Evolutionary conservation across 202 grass and related monocot genomes (phyloP).

Genomic region (Musa balbisiana): DNA sequence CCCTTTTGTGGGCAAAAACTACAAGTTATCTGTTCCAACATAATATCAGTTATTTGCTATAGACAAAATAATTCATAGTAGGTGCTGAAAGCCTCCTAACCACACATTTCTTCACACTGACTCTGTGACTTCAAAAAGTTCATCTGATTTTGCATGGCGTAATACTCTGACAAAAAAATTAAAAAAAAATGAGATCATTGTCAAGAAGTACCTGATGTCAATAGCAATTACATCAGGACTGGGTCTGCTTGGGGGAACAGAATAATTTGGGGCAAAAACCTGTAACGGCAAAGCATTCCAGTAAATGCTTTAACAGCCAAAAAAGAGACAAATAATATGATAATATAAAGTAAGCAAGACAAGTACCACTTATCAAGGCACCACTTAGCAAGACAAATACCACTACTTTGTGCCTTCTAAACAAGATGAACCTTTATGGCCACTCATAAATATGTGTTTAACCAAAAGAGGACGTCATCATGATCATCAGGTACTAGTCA

Average conservation of each 20-base stretch:
- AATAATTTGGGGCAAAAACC: slow-evolving; percentile 18
- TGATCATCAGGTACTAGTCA: not conserved
- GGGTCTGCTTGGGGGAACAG: not conserved
- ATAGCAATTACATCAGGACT: not conserved
- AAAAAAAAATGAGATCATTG: not conserved
- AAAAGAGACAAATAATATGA: not conserved
- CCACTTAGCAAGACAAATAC: too few relatives aligned
- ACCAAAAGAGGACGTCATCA: not conserved
- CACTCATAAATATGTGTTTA: not conserved
- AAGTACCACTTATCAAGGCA: too few relatives aligned
- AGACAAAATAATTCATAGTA: too few relatives aligned
- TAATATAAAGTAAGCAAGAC: too few relatives aligned
- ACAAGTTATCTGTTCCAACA: too few relatives aligned
- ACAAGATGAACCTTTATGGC: not conserved
- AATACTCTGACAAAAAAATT: not conserved
- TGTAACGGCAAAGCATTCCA: not conserved
- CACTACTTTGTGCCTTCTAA: not conserved
- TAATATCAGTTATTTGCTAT: too few relatives aligned
- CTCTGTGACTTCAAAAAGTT: not conserved
- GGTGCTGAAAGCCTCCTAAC: too few relatives aligned
- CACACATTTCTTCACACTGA: too few relatives aligned
- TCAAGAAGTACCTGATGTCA: slow-evolving; percentile 13
- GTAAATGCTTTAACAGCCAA: not conserved
- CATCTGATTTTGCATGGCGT: not conserved
- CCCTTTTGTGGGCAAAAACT: too few relatives aligned